phyloP scores from a whole-genome alignment of 768 basidiomycete species.

The Panus rudis region DNA sequence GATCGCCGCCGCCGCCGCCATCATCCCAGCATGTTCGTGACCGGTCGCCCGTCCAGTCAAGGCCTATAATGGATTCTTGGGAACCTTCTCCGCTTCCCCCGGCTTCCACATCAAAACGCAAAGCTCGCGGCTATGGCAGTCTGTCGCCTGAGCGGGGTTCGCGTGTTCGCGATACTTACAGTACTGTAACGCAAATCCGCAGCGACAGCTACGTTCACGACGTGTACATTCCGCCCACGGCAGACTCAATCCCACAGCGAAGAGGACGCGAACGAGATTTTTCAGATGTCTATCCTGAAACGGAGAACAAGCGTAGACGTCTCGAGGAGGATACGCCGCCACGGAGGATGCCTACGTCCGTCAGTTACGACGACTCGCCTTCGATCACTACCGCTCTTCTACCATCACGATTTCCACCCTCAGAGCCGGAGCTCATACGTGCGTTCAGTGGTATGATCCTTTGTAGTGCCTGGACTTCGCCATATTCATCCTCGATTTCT shows the following conservation, averaged over 20 bases:
- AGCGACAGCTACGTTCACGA: too few relatives aligned
- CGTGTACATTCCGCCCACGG: not conserved
- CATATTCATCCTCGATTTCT: constrained; percentile 16
- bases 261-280: constrained; percentile 13
- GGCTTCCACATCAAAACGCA: constrained; percentile 10
- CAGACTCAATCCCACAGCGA: constrained; percentile 15
- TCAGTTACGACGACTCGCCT: not conserved
- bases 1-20: constrained; percentile 36
- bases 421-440: constrained; percentile 14
- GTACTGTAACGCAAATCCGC: too few relatives aligned
- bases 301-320: constrained; percentile 17
- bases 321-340: constrained; percentile 10
- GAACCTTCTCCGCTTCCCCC: constrained; percentile 12
- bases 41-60: constrained; percentile 18
- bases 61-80: not conserved
- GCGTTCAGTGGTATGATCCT: constrained; percentile 27
- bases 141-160: not conserved
- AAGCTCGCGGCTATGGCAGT: not conserved
- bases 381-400: constrained; percentile 11
- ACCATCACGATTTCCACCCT: constrained; percentile 2
- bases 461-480: constrained; percentile 21
- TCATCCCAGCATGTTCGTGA: constrained; percentile 29
- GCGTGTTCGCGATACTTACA: too few relatives aligned
- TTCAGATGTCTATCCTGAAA: constrained; percentile 6
- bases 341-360: not conserved